Percentiles rank a stretch among this genome's conserved stretches.
These are phyloP conservation scores for Chlamydomonas urium DNA, from an alignment of 139 green algal species.

Conservation along the genomic window DNA sequence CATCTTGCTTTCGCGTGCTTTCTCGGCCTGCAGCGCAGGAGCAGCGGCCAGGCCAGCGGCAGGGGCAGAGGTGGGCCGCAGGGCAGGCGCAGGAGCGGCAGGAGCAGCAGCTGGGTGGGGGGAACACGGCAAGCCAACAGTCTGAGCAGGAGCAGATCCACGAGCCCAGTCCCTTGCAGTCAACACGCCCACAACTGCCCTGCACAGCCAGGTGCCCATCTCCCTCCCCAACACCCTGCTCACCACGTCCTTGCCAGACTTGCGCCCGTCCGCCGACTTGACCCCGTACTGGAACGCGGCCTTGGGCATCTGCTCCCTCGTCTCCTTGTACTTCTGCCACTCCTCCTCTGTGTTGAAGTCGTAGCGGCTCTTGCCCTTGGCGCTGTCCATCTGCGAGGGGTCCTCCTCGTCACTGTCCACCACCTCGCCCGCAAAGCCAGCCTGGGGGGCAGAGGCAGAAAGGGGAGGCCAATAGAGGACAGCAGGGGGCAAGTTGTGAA, in stretches of 20 bases:
- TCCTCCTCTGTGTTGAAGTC: conserved; percentile 79
- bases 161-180: too few relatives aligned
- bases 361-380: conserved; percentile 36
- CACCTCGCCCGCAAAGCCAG: conserved; percentile 31
- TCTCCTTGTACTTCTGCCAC: conserved; percentile 61
- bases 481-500: too few relatives aligned
- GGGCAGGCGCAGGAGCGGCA: too few relatives aligned
- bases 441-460: too few relatives aligned
- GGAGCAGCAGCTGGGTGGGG: background rate
- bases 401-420: conserved; percentile 35
- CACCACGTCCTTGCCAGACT: conserved; percentile 40
- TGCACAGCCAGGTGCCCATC: conserved; percentile 10
- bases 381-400: conserved; percentile 44
- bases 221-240: conserved; percentile 12
- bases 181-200: too few relatives aligned
- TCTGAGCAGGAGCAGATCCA: conserved; percentile 14
- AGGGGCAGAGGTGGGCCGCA: too few relatives aligned
- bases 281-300: conserved; percentile 77
- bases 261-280: conserved; percentile 65
- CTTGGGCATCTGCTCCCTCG: conserved; percentile 58
- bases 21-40: background rate
- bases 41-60: background rate
- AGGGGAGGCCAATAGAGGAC: too few relatives aligned
- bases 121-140: background rate
- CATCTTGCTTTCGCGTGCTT: conserved; percentile 56